phyloP scores from a whole-genome alignment of 768 basidiomycete species.

The Dendrothele bispora region DNA sequence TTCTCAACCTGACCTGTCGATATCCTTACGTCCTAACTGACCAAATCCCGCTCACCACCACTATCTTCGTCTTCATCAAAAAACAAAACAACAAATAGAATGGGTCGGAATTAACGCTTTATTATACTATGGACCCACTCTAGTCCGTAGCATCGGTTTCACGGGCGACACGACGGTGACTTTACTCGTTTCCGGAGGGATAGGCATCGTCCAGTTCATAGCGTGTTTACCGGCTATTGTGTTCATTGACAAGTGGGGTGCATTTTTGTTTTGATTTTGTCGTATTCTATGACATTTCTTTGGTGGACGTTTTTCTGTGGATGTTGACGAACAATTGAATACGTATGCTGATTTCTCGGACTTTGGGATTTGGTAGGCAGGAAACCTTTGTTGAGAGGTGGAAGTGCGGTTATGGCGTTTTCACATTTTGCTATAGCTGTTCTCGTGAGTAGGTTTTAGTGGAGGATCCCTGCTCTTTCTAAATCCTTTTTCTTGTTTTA shows the following conservation, averaged over 20 bases:
- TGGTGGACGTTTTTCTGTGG: no score
- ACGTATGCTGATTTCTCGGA: no score
- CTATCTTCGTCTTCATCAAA: no score
- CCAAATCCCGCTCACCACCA: no score
- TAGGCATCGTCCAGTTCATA: conserved; percentile 76
- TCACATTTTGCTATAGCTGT: conserved; percentile 68
- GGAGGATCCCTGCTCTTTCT: no score
- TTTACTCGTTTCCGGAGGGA: conserved; percentile 70
- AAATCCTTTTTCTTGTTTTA: not conserved
- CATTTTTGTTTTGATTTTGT: conserved; percentile 10
- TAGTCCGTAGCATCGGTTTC: conserved; percentile 65
- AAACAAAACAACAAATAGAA: conserved; percentile 58
- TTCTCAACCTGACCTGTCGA: no score
- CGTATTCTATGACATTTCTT: not conserved
- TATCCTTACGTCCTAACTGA: no score
- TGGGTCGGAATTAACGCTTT: conserved; percentile 89
- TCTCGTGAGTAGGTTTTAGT: no score
- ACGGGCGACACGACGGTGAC: conserved; percentile 57
- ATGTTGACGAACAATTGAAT: no score
- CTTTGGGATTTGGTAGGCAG: conserved; percentile 52
- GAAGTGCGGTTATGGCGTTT: conserved; percentile 61
- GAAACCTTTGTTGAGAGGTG: conserved; percentile 63
- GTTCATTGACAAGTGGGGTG: conserved; percentile 67
- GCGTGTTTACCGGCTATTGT: conserved; percentile 74
- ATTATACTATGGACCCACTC: conserved; percentile 77